These are phyloP conservation scores for Metschnikowia santaceciliae DNA, from an alignment of 805 yeast species.

Conservation along the genomic window DNA sequence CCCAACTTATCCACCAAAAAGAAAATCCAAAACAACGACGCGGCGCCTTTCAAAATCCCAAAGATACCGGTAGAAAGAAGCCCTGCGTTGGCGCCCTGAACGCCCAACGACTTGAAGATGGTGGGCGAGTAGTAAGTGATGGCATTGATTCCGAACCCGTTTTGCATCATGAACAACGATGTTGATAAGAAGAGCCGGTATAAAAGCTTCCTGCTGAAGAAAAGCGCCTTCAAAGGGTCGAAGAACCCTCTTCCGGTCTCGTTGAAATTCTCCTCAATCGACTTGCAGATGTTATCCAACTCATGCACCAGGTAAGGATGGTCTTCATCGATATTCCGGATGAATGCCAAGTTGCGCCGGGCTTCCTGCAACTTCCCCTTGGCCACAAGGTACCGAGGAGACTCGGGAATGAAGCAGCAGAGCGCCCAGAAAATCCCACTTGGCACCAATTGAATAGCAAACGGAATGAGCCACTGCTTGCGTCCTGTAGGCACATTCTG, in stretches of 20 bases:
- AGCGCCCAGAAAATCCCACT: conserved; percentile 40
- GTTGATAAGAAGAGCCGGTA: conserved; percentile 37
- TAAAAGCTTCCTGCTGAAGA: conserved; percentile 25
- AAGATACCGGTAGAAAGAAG: conserved; percentile 51
- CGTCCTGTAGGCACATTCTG: conserved; percentile 27
- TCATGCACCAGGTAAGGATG: conserved; percentile 42
- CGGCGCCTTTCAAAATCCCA: conserved; percentile 47
- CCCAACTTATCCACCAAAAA: conserved; percentile 46
- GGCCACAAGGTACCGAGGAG: conserved; percentile 43
- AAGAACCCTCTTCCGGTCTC: conserved; percentile 35
- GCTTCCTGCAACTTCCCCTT: conserved; percentile 34
- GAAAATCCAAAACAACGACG: conserved; percentile 42
- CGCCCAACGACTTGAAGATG: conserved; percentile 47
- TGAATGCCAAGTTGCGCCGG: conserved; percentile 28
- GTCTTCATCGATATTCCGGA: conserved; percentile 35
- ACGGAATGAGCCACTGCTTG: conserved; percentile 47
- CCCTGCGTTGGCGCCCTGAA: conserved; percentile 41
- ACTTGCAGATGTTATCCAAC: conserved; percentile 25
- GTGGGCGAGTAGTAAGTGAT: conserved; percentile 53
- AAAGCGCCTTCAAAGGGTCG: conserved; percentile 37
- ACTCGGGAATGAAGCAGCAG: conserved; percentile 39
- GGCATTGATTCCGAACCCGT: conserved; percentile 48
- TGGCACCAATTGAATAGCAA: conserved; percentile 46
- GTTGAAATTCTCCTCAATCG: conserved; percentile 22
- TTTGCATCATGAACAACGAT: conserved; percentile 40